Base-by-base conservation (phyloP, 441 rosid species). In the Metrosideros polymorpha region DNA sequence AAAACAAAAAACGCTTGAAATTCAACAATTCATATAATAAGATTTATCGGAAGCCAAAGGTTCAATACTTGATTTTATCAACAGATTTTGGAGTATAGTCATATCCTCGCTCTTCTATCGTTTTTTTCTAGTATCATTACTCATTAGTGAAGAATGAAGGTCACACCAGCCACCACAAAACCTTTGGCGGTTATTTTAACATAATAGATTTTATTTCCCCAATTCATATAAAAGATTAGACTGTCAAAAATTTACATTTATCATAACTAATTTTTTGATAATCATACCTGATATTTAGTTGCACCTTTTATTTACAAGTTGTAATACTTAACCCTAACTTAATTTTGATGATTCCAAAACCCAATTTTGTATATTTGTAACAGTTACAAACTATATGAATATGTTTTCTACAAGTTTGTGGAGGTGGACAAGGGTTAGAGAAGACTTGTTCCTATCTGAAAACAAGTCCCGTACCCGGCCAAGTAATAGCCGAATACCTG, bases 291-390 rank as follows among this genome's bases (percentile, higher is more conserved):
- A 0, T 54, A 12, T 54, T 24, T 54, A 54, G 0, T 54, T 54
- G 57, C 0, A 54, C n/a, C 0, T 54, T 54, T 54, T 0, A 54
- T 54, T 9, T 24, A 54, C n/a, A 54, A 54, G 0, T 24, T 54
- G n/a, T 54, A n/a, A 24, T 18, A 4, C 0, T 0, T 54, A 9
- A 0, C 24, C n/a, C n/a, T 3, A 22, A 54, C 12, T 54, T 18
- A 53, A 18, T 53, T 52, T 53, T 53, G 2, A 53, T 53, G 56
- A 53, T 53, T 0, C 56, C 56, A 53, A 53, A 53, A 53, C 56
- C 22, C 56, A 53, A 25, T 53, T 53, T 53, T 0, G n/a, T 24
- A 54, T 54, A 54, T 9, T 54, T 54, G 57, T 24, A 0, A 54
- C 24, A 8, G 13, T 54, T 54, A 54, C 57, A 54, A 22, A 24